These are phyloP conservation scores for Madurella mycetomatis DNA, from an alignment of 2,329 filamentous ascomycete species.

Conservation along the genomic window DNA sequence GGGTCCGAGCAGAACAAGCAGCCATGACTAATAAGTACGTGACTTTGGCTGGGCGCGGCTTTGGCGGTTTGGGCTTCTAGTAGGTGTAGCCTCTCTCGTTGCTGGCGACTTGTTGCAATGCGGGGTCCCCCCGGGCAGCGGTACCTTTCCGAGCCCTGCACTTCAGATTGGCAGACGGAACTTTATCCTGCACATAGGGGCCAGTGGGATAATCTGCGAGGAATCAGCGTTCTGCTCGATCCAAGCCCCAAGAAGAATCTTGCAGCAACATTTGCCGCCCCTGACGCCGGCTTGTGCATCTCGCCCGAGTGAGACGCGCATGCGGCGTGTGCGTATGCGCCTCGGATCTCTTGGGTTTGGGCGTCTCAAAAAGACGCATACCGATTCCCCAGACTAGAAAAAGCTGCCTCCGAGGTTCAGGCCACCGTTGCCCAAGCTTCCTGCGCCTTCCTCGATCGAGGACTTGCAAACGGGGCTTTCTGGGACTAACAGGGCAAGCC, in stretches of 20 bases:
- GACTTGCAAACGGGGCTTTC: not conserved
- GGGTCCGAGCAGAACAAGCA: not conserved
- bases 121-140: not conserved
- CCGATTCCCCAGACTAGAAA: not conserved
- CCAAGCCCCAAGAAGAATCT: slow-evolving; percentile 4
- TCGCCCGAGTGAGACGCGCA: not conserved
- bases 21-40: not conserved
- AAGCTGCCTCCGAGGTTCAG: not conserved
- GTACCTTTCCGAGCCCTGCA: not conserved
- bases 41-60: no score
- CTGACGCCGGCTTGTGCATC: slow-evolving; percentile 1
- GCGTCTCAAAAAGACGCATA: not conserved
- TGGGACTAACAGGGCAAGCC: not conserved
- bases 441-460: not conserved
- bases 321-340: not conserved
- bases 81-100: no score
- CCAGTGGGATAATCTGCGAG: not conserved
- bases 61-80: no score
- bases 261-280: slow-evolving; percentile 10
- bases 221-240: not conserved
- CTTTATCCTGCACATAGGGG: not conserved
- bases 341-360: not conserved
- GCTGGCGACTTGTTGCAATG: not conserved
- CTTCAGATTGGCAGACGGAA: slow-evolving; percentile 15
- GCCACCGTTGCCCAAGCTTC: no score